A percentile compares a stretch with the other conserved stretches of the same genome.
These are phyloP conservation scores for Verticillium tricorpus DNA, from an alignment of 2,329 filamentous ascomycete species.

Conservation along the genomic window DNA sequence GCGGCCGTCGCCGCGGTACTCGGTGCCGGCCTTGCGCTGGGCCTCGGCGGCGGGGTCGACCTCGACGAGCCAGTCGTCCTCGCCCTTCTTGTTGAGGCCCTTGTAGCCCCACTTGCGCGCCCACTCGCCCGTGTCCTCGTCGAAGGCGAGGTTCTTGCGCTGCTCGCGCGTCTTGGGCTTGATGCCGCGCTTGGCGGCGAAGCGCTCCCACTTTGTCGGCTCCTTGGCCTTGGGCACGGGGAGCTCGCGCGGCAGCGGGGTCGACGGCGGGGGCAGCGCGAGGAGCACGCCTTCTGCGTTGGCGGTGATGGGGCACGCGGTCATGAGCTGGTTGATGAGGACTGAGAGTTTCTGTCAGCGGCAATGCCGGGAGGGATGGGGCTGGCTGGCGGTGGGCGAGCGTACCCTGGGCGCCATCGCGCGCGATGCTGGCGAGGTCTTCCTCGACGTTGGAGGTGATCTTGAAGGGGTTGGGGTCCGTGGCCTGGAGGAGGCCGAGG, in stretches of 20 bases:
- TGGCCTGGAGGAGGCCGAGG: constrained; percentile 79
- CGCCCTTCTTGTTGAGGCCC: constrained; percentile 78
- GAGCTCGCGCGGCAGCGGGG: constrained; percentile 82
- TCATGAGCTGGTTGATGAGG: constrained; percentile 91
- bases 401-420: constrained; percentile 75
- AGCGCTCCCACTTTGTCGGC: constrained; percentile 92
- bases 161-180: constrained; percentile 79
- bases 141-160: constrained; percentile 70
- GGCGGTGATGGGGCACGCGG: constrained; percentile 74
- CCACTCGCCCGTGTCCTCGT: constrained; percentile 83
- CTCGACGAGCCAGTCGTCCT: constrained; percentile 88
- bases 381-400: not conserved
- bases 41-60: constrained; percentile 73
- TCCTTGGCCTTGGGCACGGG: constrained; percentile 76
- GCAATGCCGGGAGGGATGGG: too few relatives aligned
- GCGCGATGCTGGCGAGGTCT: constrained; percentile 67
- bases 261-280: constrained; percentile 65
- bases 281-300: constrained; percentile 70
- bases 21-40: constrained; percentile 57
- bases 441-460: constrained; percentile 57
- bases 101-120: constrained; percentile 94
- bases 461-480: constrained; percentile 79
- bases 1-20: constrained; percentile 57
- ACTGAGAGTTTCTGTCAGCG: constrained; percentile 17
- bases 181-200: constrained; percentile 96